Evolutionary conservation across 2,329 filamentous ascomycete species (phyloP), one percentile per base, ranked within the genome.

Genomic region (Fusarium pseudocircinatum): DNA sequence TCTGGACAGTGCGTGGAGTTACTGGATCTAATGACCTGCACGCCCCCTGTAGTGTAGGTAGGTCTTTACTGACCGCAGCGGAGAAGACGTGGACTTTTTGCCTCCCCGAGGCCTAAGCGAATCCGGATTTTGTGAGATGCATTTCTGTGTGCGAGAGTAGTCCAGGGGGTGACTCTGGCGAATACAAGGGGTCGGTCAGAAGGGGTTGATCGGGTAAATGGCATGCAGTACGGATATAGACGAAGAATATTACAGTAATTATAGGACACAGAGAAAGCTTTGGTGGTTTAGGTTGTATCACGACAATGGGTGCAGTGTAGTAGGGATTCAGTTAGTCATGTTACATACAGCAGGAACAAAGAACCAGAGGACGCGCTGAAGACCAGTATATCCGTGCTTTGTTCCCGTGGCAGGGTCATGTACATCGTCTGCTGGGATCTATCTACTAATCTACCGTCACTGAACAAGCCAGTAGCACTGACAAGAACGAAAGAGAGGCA

Each of bases 401-500:
- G 66, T 37, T 69, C 50, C 49, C 22, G 52, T 39, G 32, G 37
- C 52, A 39, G 32, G 36, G 26, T 44, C 34, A 53, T 43, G n/a
- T 32, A 37, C 24, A 24, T 37, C 30, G 39, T 24, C 46, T 34
- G 47, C 54, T 66, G 49, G 59, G 26, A 40, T 47, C 37, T 24
- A 37, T 18, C 18, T 12, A 22, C 18, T 12, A 22, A 22, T n/a
- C n/a, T 44, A 26, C 40, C 37, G 49, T 61, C 32, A 37, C 60
- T 36, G 47, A 53, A 50, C 28, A 60, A 39, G 32, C 42, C 18
- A 18, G 30, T n/a, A 24, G 30, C 30, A 39, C 40, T 36, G 43
- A 52, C 43, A 39, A 71, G 39, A 47, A 32, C 50, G 43, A 50
- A 52, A 62, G 65, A 70, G 70, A 73, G 66, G 70, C 57, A 73